A percentile compares a stretch with the other conserved stretches of the same genome.
Conservation (phyloP, 371 early-diverging fungal species). For the Gilbertella persicaria region DNA sequence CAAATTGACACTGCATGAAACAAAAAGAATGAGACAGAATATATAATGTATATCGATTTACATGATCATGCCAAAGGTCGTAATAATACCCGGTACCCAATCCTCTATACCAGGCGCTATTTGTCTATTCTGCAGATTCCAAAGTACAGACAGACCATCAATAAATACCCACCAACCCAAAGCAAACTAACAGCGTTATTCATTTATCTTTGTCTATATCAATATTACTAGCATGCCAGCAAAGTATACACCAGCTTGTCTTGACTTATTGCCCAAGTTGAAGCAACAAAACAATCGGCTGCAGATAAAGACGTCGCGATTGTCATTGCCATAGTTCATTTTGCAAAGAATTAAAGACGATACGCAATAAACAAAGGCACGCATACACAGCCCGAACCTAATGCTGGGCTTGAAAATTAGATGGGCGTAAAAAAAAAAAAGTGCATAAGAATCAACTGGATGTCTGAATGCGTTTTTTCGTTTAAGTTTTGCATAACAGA, state of each 20-base stretch:
- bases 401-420: no score
- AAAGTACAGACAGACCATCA: conserved; percentile 57
- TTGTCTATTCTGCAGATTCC: conserved; percentile 27
- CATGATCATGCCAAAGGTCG: conserved; percentile 75
- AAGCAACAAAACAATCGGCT: conserved; percentile 17
- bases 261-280: conserved; percentile 44
- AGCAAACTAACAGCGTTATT: conserved; percentile 54
- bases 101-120: conserved; percentile 71
- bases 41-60: conserved; percentile 23
- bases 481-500: no score
- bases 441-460: no score
- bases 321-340: conserved; percentile 4
- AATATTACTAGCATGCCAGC: conserved; percentile 50
- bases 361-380: no score
- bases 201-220: background rate
- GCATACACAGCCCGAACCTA: no score
- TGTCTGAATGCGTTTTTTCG: no score
- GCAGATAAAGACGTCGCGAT: conserved; percentile 27
- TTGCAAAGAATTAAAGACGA: no score
- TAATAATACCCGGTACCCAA: conserved; percentile 75
- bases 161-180: conserved; percentile 86
- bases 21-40: background rate
- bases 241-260: conserved; percentile 46
- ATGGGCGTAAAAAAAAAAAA: no score
- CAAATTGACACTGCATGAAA: conserved; percentile 38